Base-by-base conservation (phyloP, 306 rosid species). In the Vigna nakashimae region DNA sequence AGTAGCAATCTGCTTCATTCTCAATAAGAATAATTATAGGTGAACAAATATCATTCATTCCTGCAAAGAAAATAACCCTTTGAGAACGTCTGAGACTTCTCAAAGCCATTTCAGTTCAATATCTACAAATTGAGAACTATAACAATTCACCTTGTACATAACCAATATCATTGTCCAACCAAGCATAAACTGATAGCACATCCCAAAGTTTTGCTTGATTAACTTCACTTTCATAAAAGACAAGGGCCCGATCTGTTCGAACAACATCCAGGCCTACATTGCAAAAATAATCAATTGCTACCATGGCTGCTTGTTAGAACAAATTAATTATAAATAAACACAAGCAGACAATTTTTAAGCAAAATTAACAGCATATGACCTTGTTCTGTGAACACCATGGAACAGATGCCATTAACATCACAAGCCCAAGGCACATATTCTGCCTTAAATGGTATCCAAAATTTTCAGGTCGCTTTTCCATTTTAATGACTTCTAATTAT, bases 31-130 rank as follows among this genome's bases (percentile, higher is more conserved):
- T 88, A 40, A 90, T 78, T 84, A 94, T 84, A 60, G 98, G 95
- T 38, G 98, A 94, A 87, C 97, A 90, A 74, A 94, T 92, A 83
- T 94, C 98, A 78, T 92, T 94, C 98, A 94, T 94, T 82, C 98
- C 98, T 94, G 91, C 83, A 75, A 71, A 77, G 67, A 67, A 79
- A 64, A 70, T 22, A 65, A 43, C 34, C 69, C 57, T 32, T 56
- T 79, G 42, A 56, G 71, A 34, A 76, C 75, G 69, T 69, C 72
- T 78, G 26, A 75, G 72, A 69, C 65, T 80, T 71, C 74, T 82
- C 45, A 59, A 52, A 73, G 71, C 40, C 69, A 40, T 50, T 73
- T 68, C 75, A 58, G 46, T 74, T 76, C 74, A 43, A 51, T 34
- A 67, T 55, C 62, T 43, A 48, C 72, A 59, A 55, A 18, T 50